A percentile compares a stretch with the other conserved stretches of the same genome.
Evolutionary conservation across 1,284 basidiomycete species (phyloP).

Genomic region (Sanguinoderma infundibulare): DNA sequence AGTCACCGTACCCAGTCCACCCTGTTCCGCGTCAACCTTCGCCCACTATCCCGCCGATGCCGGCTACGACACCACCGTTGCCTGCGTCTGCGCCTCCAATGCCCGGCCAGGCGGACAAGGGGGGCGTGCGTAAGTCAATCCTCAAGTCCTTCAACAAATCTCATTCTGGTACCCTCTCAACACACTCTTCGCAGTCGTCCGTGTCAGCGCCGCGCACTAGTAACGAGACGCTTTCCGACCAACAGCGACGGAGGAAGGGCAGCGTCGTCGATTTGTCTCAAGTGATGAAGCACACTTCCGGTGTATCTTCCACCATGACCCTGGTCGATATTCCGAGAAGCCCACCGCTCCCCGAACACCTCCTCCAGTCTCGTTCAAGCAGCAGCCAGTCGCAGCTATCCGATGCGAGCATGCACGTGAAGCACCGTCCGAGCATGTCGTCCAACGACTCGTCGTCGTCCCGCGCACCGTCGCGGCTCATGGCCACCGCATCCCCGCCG

Average conservation of each 20-base stretch:
- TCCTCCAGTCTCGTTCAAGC: constrained; percentile 37
- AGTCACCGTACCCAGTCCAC: constrained; percentile 62
- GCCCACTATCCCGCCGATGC: constrained; percentile 30
- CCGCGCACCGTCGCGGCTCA: constrained; percentile 31
- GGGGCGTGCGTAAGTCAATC: constrained; percentile 65
- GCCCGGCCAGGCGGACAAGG: constrained; percentile 26
- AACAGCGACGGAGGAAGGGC: constrained; percentile 40
- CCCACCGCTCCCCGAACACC: constrained; percentile 46
- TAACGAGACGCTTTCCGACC: constrained; percentile 33
- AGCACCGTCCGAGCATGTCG: constrained; percentile 35
- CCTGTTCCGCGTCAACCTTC: constrained; percentile 26
- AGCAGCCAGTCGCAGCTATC: constrained; percentile 39
- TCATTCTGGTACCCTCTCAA: constrained; percentile 37
- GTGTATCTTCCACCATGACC: constrained; percentile 30
- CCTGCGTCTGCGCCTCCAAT: constrained; percentile 30
- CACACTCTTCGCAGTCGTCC: constrained; percentile 29
- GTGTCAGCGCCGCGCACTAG: constrained; percentile 35
- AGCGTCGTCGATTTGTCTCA: constrained; percentile 42
- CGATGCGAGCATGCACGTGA: constrained; percentile 24
- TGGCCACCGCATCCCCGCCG: constrained; percentile 34
- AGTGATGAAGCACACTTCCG: constrained; percentile 33
- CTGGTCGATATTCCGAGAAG: constrained; percentile 45
- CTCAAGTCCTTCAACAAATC: constrained; percentile 67
- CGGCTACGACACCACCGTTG: constrained; percentile 28
- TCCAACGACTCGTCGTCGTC: constrained; percentile 36